phyloP scores from a whole-genome alignment of 257 asterid genomes.

The Ehretia macrophylla region DNA sequence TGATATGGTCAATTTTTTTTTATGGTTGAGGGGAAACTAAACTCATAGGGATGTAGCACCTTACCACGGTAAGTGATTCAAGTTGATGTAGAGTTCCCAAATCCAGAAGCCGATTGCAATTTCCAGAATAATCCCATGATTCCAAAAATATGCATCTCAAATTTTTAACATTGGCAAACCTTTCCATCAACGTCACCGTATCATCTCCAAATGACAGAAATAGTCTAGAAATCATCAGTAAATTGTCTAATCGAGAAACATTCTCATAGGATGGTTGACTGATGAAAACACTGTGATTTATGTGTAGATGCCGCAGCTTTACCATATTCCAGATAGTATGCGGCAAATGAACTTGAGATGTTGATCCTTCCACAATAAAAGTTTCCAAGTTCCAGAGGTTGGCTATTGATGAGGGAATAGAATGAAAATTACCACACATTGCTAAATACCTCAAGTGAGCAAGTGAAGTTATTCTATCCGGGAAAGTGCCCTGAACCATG shows the following conservation, averaged over 20 bases:
- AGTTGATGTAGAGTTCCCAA: not conserved
- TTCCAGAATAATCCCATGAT: not conserved
- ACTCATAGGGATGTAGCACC: not conserved
- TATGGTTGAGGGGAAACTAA: not conserved
- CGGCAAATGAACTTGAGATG: slow-evolving; percentile 1
- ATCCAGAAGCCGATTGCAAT: not conserved
- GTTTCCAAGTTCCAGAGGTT: slow-evolving; percentile 12
- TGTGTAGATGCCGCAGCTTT: slow-evolving; percentile 11
- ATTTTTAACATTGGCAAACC: slow-evolving; percentile 6
- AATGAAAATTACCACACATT: not conserved
- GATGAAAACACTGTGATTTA: not conserved
- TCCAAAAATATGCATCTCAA: slow-evolving; percentile 4
- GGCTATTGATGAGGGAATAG: slow-evolving; percentile 2
- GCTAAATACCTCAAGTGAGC: slow-evolving; percentile 12
- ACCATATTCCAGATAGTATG: slow-evolving; percentile 4
- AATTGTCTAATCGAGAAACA: not conserved
- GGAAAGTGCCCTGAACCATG: not conserved
- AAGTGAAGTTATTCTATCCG: not conserved
- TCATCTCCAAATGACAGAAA: not conserved
- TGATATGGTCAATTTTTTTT: not conserved
- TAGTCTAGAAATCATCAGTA: slow-evolving; percentile 7
- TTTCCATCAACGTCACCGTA: not conserved
- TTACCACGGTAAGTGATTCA: slow-evolving; percentile 9
- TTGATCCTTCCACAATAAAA: slow-evolving; percentile 1
- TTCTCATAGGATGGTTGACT: not conserved